phyloP scores from a whole-genome alignment of 495 filamentous ascomycete genomes.

The Aspergillus hancockii region DNA sequence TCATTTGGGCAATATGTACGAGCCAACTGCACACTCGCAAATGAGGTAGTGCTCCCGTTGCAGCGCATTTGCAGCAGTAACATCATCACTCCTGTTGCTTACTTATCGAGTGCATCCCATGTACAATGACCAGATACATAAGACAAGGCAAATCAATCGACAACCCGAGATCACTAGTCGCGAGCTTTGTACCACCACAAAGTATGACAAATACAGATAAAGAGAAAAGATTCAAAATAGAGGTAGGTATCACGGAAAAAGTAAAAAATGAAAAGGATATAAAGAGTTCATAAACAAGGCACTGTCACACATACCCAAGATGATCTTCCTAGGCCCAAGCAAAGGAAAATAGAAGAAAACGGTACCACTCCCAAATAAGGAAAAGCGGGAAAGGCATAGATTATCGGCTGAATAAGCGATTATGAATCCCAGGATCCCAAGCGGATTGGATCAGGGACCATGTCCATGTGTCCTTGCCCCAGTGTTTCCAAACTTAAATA shows the following conservation, averaged over 20 bases:
- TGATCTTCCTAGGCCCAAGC: neutral
- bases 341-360: too few species aligned
- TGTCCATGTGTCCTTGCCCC: slow-evolving; percentile 21
- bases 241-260: neutral
- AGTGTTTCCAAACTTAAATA: slow-evolving; percentile 24
- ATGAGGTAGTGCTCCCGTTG: slow-evolving; percentile 11
- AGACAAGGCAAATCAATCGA: neutral
- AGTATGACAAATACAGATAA: neutral
- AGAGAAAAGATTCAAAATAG: neutral
- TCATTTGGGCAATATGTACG: slow-evolving; percentile 7
- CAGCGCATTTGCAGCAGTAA: neutral
- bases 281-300: neutral
- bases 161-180: neutral
- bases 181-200: neutral
- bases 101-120: neutral
- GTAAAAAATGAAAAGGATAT: neutral
- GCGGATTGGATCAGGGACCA: slow-evolving; percentile 9
- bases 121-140: neutral
- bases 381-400: neutral
- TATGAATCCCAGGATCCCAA: slow-evolving; percentile 2
- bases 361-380: neutral
- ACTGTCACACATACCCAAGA: neutral
- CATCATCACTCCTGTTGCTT: neutral
- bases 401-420: neutral
- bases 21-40: neutral